Conservation (phyloP, 1,284 basidiomycete genomes). For the Melampsora americana region DNA sequence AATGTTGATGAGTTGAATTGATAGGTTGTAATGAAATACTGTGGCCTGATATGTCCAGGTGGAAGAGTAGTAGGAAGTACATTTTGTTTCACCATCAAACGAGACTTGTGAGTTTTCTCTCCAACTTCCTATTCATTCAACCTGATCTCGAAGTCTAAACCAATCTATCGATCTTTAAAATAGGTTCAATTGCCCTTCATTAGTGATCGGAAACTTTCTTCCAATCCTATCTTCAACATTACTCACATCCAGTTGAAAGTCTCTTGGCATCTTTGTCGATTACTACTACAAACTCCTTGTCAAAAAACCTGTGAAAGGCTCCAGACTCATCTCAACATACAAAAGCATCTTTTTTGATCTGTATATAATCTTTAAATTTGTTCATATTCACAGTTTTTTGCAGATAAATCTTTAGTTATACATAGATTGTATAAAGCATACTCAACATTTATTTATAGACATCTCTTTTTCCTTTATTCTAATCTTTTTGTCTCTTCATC, state of each 20-base stretch:
- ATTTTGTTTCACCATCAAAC: constrained; percentile 86
- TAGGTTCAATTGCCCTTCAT: constrained; percentile 47
- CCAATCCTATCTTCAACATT: constrained; percentile 45
- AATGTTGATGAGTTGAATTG: background rate
- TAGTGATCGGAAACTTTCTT: constrained; percentile 48
- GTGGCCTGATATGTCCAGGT: constrained; percentile 74
- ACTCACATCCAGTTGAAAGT: too few species aligned
- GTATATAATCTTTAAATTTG: too few species aligned
- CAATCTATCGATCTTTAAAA: background rate
- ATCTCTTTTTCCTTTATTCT: background rate
- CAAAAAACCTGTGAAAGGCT: too few species aligned
- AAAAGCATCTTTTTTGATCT: too few species aligned
- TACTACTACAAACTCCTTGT: too few species aligned
- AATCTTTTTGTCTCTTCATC: background rate
- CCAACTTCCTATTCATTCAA: background rate
- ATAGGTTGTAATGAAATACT: constrained; percentile 87
- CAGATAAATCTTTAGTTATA: background rate
- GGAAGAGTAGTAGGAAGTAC: constrained; percentile 79
- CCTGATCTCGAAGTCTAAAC: background rate
- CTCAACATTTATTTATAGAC: background rate
- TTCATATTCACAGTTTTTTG: too few species aligned
- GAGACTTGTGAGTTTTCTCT: constrained; percentile 71
- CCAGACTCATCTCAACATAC: too few species aligned
- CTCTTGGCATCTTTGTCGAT: too few species aligned
- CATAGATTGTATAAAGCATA: constrained; percentile 5